Base-by-base conservation (phyloP, 2,329 filamentous ascomycete species). In the Sordariomycetes sp. region DNA sequence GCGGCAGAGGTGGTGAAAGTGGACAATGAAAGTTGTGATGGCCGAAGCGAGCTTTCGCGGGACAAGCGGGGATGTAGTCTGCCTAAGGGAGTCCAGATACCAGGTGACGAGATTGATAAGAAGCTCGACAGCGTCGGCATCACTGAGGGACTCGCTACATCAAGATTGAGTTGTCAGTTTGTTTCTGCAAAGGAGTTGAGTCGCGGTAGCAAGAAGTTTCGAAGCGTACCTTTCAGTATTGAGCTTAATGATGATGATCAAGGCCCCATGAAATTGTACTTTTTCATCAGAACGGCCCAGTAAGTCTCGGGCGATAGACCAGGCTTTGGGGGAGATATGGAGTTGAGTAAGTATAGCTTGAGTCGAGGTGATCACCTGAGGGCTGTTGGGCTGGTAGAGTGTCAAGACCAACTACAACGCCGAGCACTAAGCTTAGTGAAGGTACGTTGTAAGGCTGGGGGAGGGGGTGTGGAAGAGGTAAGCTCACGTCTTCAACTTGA, bases 231-330 rank as follows among this genome's bases (percentile, higher is more conserved):
- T 86, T 51, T 92, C 86, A n/a, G 80, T 82, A 53, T 96, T 95
- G 38, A 96, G 75, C 61, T 96, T 98, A 47, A 96, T 78, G 33
- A 86, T 93, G 44, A 95, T 82, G 0, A 90, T 96, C 39, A 95
- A 69, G 20, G 88, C 90, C 11, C 86, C 92, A 53, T 94, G 94
- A 59, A 96, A 96, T 43, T 83, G 82, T 45, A 92, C 76, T 47
- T 88, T 81, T 40, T 82, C 73, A 44, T 85, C 78, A 16, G 72
- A 63, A 40, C 75, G 77, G 33, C 65, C 65, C 9, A 95, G 64
- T 11, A 96, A 67, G 33, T 76, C 75, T 49, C 90, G 79, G 15
- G 86, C 87, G 30, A 95, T 70, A 36, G 82, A 71, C 92, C 92
- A 98, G 35, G 87, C 90, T 48, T 85, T 70, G 3, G 79, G 68